phyloP scores from a whole-genome alignment of 2,329 filamentous ascomycete species.

The Basipetospora chlamydospora region DNA sequence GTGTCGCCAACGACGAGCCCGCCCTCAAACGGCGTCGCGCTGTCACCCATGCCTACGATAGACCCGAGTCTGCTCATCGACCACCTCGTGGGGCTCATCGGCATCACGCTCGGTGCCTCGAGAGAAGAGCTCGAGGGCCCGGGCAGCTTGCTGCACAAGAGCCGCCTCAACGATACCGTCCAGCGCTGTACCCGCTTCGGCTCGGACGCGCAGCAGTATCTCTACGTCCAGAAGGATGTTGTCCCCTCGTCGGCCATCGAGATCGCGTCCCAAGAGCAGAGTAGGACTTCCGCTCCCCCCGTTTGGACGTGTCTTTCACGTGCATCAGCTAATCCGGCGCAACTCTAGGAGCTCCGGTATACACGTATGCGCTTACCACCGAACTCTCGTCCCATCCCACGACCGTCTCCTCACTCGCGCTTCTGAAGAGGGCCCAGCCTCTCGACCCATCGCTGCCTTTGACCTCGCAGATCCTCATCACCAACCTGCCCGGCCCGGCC shows the following conservation, averaged over 20 bases:
- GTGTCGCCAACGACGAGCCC: constrained; percentile 28
- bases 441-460: constrained; percentile 75
- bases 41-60: constrained; percentile 37
- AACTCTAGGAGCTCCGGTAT: constrained; percentile 31
- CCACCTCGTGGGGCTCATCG: constrained; percentile 55
- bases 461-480: constrained; percentile 78
- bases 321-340: constrained; percentile 13
- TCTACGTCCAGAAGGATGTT: constrained; percentile 84
- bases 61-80: constrained; percentile 59
- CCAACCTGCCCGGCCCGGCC: constrained; percentile 75
- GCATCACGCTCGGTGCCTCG: constrained; percentile 60
- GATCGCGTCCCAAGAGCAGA: constrained; percentile 29
- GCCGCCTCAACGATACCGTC: constrained; percentile 62
- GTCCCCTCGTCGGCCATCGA: constrained; percentile 36
- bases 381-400: constrained; percentile 68
- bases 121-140: constrained; percentile 64
- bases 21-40: constrained; percentile 30
- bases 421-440: constrained; percentile 78
- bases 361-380: constrained; percentile 65
- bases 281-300: constrained; percentile 18
- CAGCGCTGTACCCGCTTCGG: constrained; percentile 83
- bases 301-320: not conserved
- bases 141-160: constrained; percentile 68
- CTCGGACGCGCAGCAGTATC: constrained; percentile 68
- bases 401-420: constrained; percentile 74